Base-by-base conservation (phyloP, 2,329 filamentous ascomycete species). In the Colletotrichum falcatum region DNA sequence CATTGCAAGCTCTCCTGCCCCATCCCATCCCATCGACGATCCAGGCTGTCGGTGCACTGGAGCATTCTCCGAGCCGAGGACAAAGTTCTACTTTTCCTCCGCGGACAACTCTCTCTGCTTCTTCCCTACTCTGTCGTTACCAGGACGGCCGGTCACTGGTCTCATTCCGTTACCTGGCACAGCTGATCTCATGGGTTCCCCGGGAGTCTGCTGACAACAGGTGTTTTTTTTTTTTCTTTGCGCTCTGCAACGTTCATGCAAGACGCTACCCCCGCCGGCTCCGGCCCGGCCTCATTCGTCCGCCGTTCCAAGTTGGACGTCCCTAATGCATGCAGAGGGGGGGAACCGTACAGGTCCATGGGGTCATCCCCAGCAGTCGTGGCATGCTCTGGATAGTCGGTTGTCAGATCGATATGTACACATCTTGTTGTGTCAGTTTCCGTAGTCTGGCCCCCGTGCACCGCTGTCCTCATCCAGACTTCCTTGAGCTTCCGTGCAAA, bases 301-400 rank as follows among this genome's bases (percentile, higher is more conserved):
- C 61, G 33, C 35, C 55, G 30, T 33, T 53, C 60, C 60, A 49
- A 44, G 42, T 71, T 62, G 59, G 49, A 55, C 28, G 54, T 67
- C 48, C 55, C 73, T 74, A 64, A 77, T 77, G 78, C 77, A 75
- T 73, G 70, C 65, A 78, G 76, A 60, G 28, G 61, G 49, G n/a
- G 49, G 68, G 55, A 55, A 62, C 30, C 68, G 33, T 72, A 72
- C 56, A 65, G 54, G 65, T 49, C 61, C 69, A 70, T 71, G 66
- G 65, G 66, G 69, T 61, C 69, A 71, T 56, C 39, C 54, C 39
- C 60, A 65, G 59, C 60, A 65, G 72, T 82, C 80, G 80, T 82
- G 80, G 80, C 80, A 81, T 70, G 74, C 73, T 74, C 77, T 79
- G 76, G 79, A 74, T 74, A 78, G 77, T 73, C 73, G 65, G 74